Evolutionary conservation across 352 stramenopile species (phyloP), one percentile per base, ranked within the genome.

Genomic region (Plasmopara muralis): DNA sequence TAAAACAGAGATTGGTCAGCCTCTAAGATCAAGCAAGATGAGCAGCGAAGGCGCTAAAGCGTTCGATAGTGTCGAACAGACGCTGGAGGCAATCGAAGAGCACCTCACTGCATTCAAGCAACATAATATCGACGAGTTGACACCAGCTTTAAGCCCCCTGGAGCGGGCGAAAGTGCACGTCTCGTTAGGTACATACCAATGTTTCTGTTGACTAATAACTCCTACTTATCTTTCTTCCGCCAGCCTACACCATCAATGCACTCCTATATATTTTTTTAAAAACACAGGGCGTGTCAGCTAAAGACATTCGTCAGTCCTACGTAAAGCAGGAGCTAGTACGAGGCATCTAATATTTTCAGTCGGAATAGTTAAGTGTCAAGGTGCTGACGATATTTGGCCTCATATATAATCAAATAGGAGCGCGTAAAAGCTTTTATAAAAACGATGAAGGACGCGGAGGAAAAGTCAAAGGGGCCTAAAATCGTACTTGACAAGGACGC

Each of bases 361-460:
- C 20, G 20, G 20, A 25, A 25, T 25, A 25, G 3, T 3, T 25
- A 25, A 25, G 20, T 25, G 20, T 25, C 20, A 25, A 25, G 20
- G 1, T 25, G 3, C 20, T 25, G 20, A 25, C 20, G 20, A 25
- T 25, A 25, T 25, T 25, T 25, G 20, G 20, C 20, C 3, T 25
- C 20, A 25, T 25, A 3, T 25, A 3, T 3, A 13, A 35, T 43
- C 20, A 31, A 43, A 13, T 37, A 89, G 78, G 84, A 95, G 39
- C 84, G 84, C 30, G 84, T 95, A 37, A 93, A 95, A 64, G 53
- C 64, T 12, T 95, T 93, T 51, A 80, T 95, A 43, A 88, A 93
- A 66, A 93, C 90, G 53, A 95, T 95, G 55, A 95, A 90, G 53
- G 83, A 90, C 53, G 71, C 81, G n/a, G 82, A 95, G 50, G 81